phyloP scores from a whole-genome alignment of 2,329 filamentous ascomycete genomes.

The Penicillium concentricum region DNA sequence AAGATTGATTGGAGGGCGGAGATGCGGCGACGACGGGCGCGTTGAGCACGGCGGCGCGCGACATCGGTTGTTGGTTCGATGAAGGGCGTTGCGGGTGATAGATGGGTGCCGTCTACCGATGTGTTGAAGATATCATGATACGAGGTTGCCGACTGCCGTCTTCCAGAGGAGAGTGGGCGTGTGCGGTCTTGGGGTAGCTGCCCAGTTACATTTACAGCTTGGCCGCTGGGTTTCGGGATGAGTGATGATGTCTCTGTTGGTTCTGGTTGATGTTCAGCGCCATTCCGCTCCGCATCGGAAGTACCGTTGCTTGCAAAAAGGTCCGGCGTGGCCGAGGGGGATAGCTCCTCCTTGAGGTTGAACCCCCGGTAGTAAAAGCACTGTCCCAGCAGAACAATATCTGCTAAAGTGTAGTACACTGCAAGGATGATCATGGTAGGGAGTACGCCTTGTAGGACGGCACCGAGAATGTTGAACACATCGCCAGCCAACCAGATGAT shows the following conservation, averaged over 20 bases:
- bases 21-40: conserved; percentile 25
- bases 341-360: conserved; percentile 36
- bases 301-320: conserved; percentile 11
- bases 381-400: conserved; percentile 82
- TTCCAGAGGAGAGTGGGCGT: conserved; percentile 12
- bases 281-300: conserved; percentile 17
- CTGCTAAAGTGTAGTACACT: conserved; percentile 88
- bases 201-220: neutral
- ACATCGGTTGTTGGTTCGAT: conserved; percentile 48
- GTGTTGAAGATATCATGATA: conserved; percentile 50
- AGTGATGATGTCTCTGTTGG: conserved; percentile 34
- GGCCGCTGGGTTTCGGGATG: conserved; percentile 22
- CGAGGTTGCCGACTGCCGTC: conserved; percentile 32
- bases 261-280: conserved; percentile 16
- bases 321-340: conserved; percentile 17
- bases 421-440: conserved; percentile 97
- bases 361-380: conserved; percentile 97
- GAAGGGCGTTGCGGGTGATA: conserved; percentile 81
- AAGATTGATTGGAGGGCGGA: conserved; percentile 51
- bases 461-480: conserved; percentile 95
- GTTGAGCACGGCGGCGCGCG: conserved; percentile 27
- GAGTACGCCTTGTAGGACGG: conserved; percentile 83
- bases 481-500: conserved; percentile 91
- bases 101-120: conserved; percentile 62
- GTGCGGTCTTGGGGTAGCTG: conserved; percentile 5